Percentiles rank a stretch among this genome's conserved stretches.
Evolutionary conservation across 2,329 filamentous ascomycete species (phyloP).

Genomic region (Tolypocladium endophyticum): DNA sequence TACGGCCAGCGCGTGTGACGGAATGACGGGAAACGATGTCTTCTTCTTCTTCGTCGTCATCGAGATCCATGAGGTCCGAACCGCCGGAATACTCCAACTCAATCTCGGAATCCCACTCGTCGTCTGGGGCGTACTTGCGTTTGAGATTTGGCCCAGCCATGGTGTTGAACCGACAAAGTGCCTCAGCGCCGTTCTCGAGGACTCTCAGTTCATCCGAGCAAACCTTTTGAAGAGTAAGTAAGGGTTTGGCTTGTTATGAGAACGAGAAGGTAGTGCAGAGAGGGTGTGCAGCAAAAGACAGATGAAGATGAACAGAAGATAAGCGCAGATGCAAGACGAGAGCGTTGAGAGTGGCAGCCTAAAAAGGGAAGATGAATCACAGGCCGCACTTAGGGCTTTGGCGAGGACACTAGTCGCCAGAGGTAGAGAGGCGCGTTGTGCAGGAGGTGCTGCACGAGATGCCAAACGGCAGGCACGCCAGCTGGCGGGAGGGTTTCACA

Average conservation of each 20-base stretch:
- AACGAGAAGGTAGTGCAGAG: neutral
- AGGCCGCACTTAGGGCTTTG: neutral
- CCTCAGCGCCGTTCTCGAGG: slow-evolving; percentile 20
- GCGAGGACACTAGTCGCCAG: neutral
- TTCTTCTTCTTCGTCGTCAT: slow-evolving; percentile 14
- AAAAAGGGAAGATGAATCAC: neutral
- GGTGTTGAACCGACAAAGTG: slow-evolving; percentile 12
- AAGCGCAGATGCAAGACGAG: neutral
- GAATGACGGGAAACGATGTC: slow-evolving; percentile 4
- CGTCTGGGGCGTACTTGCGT: slow-evolving; percentile 17
- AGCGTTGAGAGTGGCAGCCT: neutral
- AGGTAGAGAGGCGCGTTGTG: neutral
- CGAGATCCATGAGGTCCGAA: slow-evolving; percentile 16
- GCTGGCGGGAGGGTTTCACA: neutral
- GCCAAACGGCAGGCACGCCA: neutral
- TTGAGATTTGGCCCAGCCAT: slow-evolving; percentile 14
- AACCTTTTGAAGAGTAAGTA: slow-evolving; percentile 17
- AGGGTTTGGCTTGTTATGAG: neutral
- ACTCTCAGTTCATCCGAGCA: slow-evolving; percentile 16
- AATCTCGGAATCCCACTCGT: slow-evolving; percentile 17
- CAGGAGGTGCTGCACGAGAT: neutral
- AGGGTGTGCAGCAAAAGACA: neutral
- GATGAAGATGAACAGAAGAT: neutral
- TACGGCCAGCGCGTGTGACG: slow-evolving; percentile 1
- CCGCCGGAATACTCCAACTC: slow-evolving; percentile 9